Evolutionary conservation across 1,284 basidiomycete genomes (phyloP), one percentile per base, ranked within the genome.

Genomic region (Kwoniella shivajii): DNA sequence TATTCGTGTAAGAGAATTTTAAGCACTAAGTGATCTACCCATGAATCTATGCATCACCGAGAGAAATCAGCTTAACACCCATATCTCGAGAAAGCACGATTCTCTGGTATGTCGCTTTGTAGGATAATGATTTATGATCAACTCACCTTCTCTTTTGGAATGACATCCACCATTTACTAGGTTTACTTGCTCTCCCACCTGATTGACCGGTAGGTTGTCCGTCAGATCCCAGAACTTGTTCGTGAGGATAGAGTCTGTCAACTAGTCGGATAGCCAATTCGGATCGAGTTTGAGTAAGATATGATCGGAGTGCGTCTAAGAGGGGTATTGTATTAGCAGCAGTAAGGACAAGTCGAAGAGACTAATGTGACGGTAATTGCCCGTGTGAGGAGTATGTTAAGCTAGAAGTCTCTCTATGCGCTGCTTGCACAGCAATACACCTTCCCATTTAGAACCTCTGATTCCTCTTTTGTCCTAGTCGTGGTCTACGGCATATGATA

Each of bases 131-230:
- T 2, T 26, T 5, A 9, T 5, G 42, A 7, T 27, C 3, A 39
- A 67, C 74, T 59, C 53, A 78, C 76, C 78, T 67, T 57, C 93
- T 85, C 84, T 95, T 97, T 80, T 94, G 94, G 85, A 99, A 99
- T 34, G 91, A 89, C 88, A 99, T 92, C 96, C 96, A 99, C 95
- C 95, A 99, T 79, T 99, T 99, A 83, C 89, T 96, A 1, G 96
- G 93, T 74, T 89, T 92, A 56, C 63, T 54, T 27, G 72, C 66
- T 50, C 75, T 66, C 6, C 61, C 52, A 7, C 76, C 73, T 13
- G 56, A 30, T 63, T 75, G 68, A 2, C 74, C 75, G 84, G 80
- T 94, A 83, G 68, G 87, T 85, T 74, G 66, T 11, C 75, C 75
- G 56, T 77, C 72, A 29, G 71, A 45, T n/a, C 71, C 73, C 10